phyloP scores from a whole-genome alignment of 1,284 basidiomycete genomes.

The Melanopsichium pennsylvanicum region DNA sequence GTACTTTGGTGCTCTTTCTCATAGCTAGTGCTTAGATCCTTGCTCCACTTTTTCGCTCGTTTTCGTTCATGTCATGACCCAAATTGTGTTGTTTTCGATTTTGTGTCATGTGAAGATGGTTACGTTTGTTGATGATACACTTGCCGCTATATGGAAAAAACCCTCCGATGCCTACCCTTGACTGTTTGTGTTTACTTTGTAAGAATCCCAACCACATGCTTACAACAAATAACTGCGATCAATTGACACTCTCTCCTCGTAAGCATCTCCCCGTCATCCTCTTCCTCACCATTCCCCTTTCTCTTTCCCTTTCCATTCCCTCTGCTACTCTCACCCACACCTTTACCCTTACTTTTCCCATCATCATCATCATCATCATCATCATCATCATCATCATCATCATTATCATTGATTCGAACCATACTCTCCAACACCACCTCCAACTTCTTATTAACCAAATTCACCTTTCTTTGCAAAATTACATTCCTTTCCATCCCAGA shows the following conservation, averaged over 20 bases:
- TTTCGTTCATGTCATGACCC: too few species aligned
- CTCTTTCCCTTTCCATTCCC: too few species aligned
- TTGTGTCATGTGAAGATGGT: too few species aligned
- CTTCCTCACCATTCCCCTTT: background rate
- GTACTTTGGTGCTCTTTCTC: too few species aligned
- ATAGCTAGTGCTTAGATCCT: too few species aligned
- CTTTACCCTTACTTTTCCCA: too few species aligned
- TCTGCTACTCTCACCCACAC: too few species aligned
- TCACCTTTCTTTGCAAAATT: conserved; percentile 12
- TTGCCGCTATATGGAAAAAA: too few species aligned
- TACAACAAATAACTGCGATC: conserved; percentile 32
- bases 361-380: conserved; percentile 1
- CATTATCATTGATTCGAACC: conserved; percentile 9
- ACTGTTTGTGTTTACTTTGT: too few species aligned
- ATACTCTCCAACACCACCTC: conserved; percentile 18
- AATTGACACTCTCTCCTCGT: conserved; percentile 17
- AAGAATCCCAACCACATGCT: conserved; percentile 27
- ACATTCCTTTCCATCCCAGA: background rate
- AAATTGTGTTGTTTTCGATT: too few species aligned
- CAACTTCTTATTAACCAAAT: conserved; percentile 8
- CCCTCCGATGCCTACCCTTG: too few species aligned
- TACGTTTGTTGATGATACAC: background rate
- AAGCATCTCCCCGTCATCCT: background rate
- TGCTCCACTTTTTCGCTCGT: too few species aligned
- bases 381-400: background rate